Conservation (phyloP, 768 basidiomycete species). For the Tremella yokohamensis region DNA sequence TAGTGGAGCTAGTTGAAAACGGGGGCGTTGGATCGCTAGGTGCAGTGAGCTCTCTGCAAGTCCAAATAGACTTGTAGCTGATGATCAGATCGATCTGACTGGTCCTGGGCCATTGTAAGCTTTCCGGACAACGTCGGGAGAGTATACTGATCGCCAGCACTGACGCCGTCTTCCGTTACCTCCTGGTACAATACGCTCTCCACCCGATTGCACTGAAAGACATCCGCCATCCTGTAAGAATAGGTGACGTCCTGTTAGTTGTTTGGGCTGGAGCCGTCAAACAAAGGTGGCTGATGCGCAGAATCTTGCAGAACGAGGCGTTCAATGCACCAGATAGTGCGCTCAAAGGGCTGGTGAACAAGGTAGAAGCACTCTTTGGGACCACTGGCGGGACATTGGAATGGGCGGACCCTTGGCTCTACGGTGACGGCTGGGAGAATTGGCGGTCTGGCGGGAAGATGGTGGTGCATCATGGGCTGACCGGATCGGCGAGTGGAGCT, state of each 20-base stretch:
- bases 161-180: slow-evolving; percentile 32
- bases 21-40: slow-evolving; percentile 7
- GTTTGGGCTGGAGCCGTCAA: not conserved
- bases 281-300: not conserved
- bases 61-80: not conserved
- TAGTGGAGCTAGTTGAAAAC: slow-evolving; percentile 12
- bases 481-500: slow-evolving; percentile 17
- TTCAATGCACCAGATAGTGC: slow-evolving; percentile 18
- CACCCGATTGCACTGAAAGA: slow-evolving; percentile 14
- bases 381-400: not conserved
- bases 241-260: slow-evolving; percentile 28
- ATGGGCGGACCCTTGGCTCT: slow-evolving; percentile 16
- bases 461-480: slow-evolving; percentile 22
- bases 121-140: not conserved
- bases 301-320: slow-evolving; percentile 24
- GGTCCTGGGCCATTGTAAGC: slow-evolving; percentile 35
- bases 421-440: slow-evolving; percentile 12
- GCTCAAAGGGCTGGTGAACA: slow-evolving; percentile 6
- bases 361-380: not conserved
- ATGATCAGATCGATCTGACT: slow-evolving; percentile 21
- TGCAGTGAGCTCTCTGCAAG: slow-evolving; percentile 10
- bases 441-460: slow-evolving; percentile 23
- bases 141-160: slow-evolving; percentile 13
- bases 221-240: slow-evolving; percentile 15
- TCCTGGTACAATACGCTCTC: slow-evolving; percentile 25